Base-by-base conservation (phyloP, 257 asterid species). In the Thymus mandschuricus region DNA sequence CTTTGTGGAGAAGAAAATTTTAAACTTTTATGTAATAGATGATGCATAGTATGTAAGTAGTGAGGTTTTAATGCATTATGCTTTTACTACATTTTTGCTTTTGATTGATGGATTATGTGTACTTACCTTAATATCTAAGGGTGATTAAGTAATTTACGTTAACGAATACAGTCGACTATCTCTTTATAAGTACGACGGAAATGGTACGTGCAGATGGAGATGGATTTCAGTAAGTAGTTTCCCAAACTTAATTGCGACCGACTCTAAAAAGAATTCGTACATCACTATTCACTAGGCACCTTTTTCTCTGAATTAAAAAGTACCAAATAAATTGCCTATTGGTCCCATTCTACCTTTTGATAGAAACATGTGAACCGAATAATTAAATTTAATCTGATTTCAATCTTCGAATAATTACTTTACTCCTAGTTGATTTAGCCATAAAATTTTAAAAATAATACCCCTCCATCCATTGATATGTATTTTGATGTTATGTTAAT, bases 21-120 rank as follows among this genome's bases (percentile, higher is more conserved):
- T 57, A 43, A 9, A 69, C 6, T 74, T 75, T 81, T 21, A 44
- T 86, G 89, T 85, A 80, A 77, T 79, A 73, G 83, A 75, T 73
- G 89, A 86, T 82, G 89, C 87, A 79, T 77, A 78, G 80, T 31
- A 48, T 65, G 59, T 48, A 65, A 65, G 70, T 54, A 78, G 75
- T 51, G 75, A 78, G 73, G 78, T 60, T 80, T 21, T 35, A 50
- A 80, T 78, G 70, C 76, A 50, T 62, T 74, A 75, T 57, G 51
- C 61, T 52, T 79, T 70, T 63, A 15, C 60, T 38, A 27, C 50
- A 71, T 56, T 72, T 81, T 71, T 72, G 45, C 45, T 63, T 66
- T 76, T 60, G 55, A 56, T 63, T 73, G 68, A 51, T 60, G 60
- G 67, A 48, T 51, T 75, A 33, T 68, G 67, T 64, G 29, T 75